These are phyloP conservation scores for Rosa multiflora DNA, from an alignment of 306 rosid species.

Conservation along the genomic window DNA sequence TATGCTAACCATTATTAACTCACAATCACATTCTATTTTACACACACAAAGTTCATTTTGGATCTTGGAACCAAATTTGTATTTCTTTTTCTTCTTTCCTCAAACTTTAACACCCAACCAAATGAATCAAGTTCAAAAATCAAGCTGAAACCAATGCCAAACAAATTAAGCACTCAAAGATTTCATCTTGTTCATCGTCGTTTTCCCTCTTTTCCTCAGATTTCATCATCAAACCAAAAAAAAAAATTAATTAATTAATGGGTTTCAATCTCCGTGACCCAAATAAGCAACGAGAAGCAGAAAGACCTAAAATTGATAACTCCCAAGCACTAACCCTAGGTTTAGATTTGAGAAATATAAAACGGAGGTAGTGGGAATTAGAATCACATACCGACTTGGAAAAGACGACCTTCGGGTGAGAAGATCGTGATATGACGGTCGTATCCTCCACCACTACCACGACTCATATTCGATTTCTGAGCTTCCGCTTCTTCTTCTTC, in stretches of 20 bases:
- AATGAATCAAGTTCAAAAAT: background rate
- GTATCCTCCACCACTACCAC: conserved; percentile 95
- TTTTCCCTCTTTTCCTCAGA: background rate
- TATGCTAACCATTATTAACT: background rate
- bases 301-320: background rate
- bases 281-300: background rate
- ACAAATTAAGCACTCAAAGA: background rate
- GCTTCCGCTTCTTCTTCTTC: conserved; percentile 6
- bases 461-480: conserved; percentile 35
- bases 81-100: background rate
- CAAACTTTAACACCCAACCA: background rate
- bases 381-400: conserved; percentile 56
- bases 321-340: background rate
- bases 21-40: background rate
- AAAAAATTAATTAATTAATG: background rate
- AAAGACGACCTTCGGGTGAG: conserved; percentile 98
- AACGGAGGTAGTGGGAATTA: background rate
- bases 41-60: background rate
- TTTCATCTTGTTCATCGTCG: background rate
- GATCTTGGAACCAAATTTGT: background rate
- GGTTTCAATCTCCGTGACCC: conserved; percentile 1
- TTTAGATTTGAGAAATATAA: background rate
- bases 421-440: conserved; percentile 98
- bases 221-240: background rate
- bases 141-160: background rate